Percentiles rank a stretch among this genome's conserved stretches.
phyloP scores from a whole-genome alignment of 768 basidiomycete genomes.

The Tylopilus balloui region DNA sequence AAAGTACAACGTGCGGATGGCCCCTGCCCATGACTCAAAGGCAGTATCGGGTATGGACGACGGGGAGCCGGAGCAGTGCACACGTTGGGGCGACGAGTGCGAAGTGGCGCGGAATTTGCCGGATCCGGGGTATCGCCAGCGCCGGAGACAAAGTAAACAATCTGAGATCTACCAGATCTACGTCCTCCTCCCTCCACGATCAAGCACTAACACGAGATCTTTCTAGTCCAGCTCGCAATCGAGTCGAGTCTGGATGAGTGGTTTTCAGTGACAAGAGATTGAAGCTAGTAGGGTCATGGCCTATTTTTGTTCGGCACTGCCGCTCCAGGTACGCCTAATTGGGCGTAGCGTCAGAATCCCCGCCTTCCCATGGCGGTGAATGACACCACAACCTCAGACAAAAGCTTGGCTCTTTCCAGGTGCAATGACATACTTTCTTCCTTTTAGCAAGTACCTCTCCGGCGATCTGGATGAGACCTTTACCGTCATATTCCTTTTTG shows the following conservation, averaged over 20 bases:
- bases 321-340: slow-evolving; percentile 14
- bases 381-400: not conserved
- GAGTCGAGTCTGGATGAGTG: not conserved
- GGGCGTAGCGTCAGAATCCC: not conserved
- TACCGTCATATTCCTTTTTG: slow-evolving; percentile 16
- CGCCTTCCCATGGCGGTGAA: slow-evolving; percentile 7
- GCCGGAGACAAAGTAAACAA: slow-evolving; percentile 31
- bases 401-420: not conserved
- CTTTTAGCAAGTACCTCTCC: slow-evolving; percentile 18
- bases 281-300: not conserved
- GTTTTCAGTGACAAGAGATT: not conserved
- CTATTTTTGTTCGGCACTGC: slow-evolving; percentile 11
- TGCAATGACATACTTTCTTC: slow-evolving; percentile 8
- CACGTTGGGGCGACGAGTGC: slow-evolving; percentile 2
- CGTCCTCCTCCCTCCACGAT: not conserved
- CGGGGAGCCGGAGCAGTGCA: slow-evolving; percentile 6
- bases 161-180: slow-evolving; percentile 29
- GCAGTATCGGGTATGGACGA: slow-evolving; percentile 16
- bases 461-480: slow-evolving; percentile 16
- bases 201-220: not conserved
- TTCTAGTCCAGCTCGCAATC: not conserved
- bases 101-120: slow-evolving; percentile 29
- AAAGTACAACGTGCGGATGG: not conserved
- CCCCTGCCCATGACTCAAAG: not conserved
- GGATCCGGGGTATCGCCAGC: slow-evolving; percentile 31